phyloP scores from a whole-genome alignment of 768 basidiomycete genomes.

The Fistulinella prunicolor region DNA sequence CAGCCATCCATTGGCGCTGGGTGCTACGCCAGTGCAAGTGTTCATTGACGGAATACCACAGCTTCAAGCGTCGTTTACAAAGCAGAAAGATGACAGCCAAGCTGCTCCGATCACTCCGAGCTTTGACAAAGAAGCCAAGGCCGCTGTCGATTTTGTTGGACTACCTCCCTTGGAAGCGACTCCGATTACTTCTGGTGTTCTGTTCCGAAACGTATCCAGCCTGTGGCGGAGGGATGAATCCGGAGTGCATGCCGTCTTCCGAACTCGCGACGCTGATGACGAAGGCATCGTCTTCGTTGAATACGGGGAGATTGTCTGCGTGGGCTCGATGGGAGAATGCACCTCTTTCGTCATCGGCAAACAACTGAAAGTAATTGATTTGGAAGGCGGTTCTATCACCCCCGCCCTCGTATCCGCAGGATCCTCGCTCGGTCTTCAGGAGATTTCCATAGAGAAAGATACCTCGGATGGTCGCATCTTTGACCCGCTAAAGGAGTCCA shows the following conservation, averaged over 20 bases:
- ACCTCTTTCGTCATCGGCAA: slow-evolving; percentile 10
- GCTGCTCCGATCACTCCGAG: slow-evolving; percentile 49
- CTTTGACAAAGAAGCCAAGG: slow-evolving; percentile 58
- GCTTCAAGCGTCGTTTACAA: slow-evolving; percentile 32
- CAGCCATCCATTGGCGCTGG: slow-evolving; percentile 72
- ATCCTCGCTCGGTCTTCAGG: slow-evolving; percentile 59
- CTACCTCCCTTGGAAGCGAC: slow-evolving; percentile 60
- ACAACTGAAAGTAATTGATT: slow-evolving; percentile 35
- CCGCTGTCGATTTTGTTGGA: slow-evolving; percentile 60
- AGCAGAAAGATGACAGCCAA: slow-evolving; percentile 52
- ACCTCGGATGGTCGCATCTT: slow-evolving; percentile 64
- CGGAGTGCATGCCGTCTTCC: slow-evolving; percentile 21
- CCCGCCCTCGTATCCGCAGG: slow-evolving; percentile 69
- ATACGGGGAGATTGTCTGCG: slow-evolving; percentile 54
- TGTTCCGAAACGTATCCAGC: slow-evolving; percentile 53
- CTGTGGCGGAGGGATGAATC: slow-evolving; percentile 27
- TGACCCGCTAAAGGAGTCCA: slow-evolving; percentile 40
- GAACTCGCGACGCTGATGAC: slow-evolving; percentile 6
- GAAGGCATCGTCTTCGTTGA: slow-evolving; percentile 44
- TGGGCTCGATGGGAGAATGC: slow-evolving; percentile 23
- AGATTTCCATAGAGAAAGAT: slow-evolving; percentile 61
- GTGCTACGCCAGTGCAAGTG: slow-evolving; percentile 78
- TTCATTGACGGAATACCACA: slow-evolving; percentile 84
- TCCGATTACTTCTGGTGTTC: slow-evolving; percentile 34
- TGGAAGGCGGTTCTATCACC: slow-evolving; percentile 59